A percentile compares a stretch with the other conserved stretches of the same genome.
Evolutionary conservation across 2,329 filamentous ascomycete species (phyloP).

Genomic region (Thermothelomyces thermophilus): DNA sequence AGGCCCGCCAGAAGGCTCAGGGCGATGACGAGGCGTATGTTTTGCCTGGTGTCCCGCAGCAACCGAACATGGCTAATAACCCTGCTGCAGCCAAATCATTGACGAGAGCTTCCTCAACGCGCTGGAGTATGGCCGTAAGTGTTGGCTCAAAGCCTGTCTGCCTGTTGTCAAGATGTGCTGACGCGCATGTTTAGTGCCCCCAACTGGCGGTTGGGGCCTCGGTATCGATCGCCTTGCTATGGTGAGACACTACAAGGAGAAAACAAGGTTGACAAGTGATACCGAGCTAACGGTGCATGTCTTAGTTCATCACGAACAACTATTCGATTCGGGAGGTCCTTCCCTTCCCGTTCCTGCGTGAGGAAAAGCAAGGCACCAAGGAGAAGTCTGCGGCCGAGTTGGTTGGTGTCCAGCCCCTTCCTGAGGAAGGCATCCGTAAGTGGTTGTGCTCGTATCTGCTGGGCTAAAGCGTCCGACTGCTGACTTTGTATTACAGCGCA

Average conservation of each 20-base stretch:
- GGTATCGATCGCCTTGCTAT: conserved; percentile 67
- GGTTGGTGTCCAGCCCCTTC: conserved; percentile 29
- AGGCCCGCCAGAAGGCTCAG: conserved; percentile 90
- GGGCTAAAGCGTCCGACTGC: neutral
- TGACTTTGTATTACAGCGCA: conserved; percentile 21
- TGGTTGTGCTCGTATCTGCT: neutral
- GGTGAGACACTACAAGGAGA: conserved; percentile 5
- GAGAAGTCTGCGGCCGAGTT: conserved; percentile 40
- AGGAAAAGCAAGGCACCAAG: conserved; percentile 55
- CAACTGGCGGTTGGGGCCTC: conserved; percentile 94
- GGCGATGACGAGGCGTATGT: conserved; percentile 81
- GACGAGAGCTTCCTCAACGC: conserved; percentile 93
- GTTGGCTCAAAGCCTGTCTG: neutral
- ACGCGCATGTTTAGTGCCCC: conserved; percentile 59
- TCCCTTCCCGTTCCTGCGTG: conserved; percentile 90
- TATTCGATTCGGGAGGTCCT: conserved; percentile 95
- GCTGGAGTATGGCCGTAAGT: conserved; percentile 52
- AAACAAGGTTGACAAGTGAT: too few species aligned
- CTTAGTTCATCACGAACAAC: conserved; percentile 68
- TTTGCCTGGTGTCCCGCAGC: neutral
- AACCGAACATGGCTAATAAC: conserved; percentile 13
- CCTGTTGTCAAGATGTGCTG: neutral
- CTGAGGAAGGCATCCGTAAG: conserved; percentile 33
- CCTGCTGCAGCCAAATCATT: conserved; percentile 58
- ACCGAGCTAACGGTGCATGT: conserved; percentile 19